phyloP scores from a whole-genome alignment of 2,329 filamentous ascomycete genomes.

The Gnomoniopsis sp. region DNA sequence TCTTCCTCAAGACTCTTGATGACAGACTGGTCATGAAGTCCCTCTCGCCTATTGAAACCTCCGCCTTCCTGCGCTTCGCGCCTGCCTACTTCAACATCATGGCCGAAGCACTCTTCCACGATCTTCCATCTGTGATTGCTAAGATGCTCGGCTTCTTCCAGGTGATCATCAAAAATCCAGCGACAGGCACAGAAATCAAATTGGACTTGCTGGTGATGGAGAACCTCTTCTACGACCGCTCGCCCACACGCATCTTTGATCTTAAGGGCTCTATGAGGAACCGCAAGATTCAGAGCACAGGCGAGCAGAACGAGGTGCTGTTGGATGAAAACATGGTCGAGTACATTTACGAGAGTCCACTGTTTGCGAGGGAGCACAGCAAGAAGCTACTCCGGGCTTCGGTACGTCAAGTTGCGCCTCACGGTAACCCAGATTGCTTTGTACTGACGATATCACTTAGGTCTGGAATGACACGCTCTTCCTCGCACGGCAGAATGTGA shows the following conservation, averaged over 20 bases:
- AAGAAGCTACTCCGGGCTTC: conserved; percentile 89
- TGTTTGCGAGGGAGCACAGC: conserved; percentile 93
- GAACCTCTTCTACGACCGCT: conserved; percentile 94
- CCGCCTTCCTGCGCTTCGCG: conserved; percentile 91
- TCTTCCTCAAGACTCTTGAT: conserved; percentile 95
- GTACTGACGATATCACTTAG: conserved; percentile 3
- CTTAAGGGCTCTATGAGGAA: conserved; percentile 98
- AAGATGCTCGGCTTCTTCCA: conserved; percentile 99
- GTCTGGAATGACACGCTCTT: conserved; percentile 98
- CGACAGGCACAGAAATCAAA: conserved; percentile 88
- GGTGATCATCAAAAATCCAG: conserved; percentile 92
- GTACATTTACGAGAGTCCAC: conserved; percentile 94
- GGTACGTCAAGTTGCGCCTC: conserved; percentile 31
- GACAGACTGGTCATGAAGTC: conserved; percentile 92
- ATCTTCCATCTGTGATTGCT: conserved; percentile 91
- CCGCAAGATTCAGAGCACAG: conserved; percentile 92
- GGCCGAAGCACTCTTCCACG: conserved; percentile 92
- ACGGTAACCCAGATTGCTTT: too few relatives aligned
- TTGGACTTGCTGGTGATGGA: conserved; percentile 95
- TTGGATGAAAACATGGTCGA: conserved; percentile 99
- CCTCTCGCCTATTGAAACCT: conserved; percentile 84
- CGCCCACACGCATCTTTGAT: conserved; percentile 86
- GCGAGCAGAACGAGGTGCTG: conserved; percentile 92
- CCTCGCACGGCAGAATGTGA: conserved; percentile 90
- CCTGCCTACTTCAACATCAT: conserved; percentile 98